These are phyloP conservation scores for Podaxis sp. DNA, from an alignment of 768 basidiomycete genomes.

Conservation along the genomic window DNA sequence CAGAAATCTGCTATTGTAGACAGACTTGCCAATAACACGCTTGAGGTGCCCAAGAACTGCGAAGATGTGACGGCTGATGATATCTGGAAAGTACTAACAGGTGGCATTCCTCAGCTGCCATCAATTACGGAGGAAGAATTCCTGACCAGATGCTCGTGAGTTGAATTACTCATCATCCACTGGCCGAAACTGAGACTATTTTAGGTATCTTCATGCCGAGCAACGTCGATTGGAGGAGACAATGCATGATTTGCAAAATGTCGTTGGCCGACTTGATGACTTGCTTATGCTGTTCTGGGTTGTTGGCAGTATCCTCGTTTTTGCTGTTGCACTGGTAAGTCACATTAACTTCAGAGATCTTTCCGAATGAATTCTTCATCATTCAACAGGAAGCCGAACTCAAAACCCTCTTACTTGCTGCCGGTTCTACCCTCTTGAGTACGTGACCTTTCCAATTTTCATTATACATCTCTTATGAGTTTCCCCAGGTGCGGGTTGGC, in stretches of 20 bases:
- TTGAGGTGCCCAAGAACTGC: background rate
- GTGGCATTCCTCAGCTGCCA: background rate
- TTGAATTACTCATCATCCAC: no score
- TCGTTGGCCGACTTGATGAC: constrained; percentile 2
- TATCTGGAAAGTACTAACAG: background rate
- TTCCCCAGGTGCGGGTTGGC: constrained; percentile 5
- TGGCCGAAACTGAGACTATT: no score
- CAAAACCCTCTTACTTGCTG: background rate
- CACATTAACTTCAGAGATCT: background rate
- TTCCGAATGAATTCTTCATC: background rate
- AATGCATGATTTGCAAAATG: constrained; percentile 5
- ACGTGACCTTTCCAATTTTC: background rate
- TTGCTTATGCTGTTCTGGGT: constrained; percentile 10
- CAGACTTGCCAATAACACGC: background rate
- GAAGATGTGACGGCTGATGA: background rate
- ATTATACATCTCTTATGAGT: background rate
- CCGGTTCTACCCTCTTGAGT: constrained; percentile 3
- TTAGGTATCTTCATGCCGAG: constrained; percentile 6
- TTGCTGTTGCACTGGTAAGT: constrained; percentile 5
- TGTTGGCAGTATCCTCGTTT: background rate
- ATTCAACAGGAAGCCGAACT: constrained; percentile 3
- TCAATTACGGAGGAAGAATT: background rate
- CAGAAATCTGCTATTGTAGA: background rate
- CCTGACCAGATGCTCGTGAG: constrained; percentile 7
- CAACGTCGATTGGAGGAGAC: constrained; percentile 10